Conservation (phyloP, 2,329 filamentous ascomycete genomes). For the Zymoseptoria brevis region DNA sequence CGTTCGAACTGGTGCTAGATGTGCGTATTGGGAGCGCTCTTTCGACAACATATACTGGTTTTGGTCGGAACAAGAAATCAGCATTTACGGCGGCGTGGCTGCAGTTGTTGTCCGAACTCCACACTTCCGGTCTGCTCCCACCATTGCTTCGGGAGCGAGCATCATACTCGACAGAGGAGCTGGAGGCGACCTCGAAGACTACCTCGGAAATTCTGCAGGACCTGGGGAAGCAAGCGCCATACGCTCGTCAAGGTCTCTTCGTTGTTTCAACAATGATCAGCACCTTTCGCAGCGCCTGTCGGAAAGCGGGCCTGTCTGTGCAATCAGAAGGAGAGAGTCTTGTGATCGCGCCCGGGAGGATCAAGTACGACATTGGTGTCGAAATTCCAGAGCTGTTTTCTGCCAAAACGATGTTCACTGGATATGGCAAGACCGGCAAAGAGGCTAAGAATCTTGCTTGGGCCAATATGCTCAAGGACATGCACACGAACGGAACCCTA, state of each 20-base stretch:
- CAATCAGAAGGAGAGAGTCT: background rate
- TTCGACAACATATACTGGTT: background rate
- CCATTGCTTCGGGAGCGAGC: constrained; percentile 1
- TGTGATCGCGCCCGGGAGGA: background rate
- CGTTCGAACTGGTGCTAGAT: background rate
- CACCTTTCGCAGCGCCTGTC: constrained; percentile 4
- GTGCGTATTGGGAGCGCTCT: background rate
- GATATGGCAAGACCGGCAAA: constrained; percentile 9
- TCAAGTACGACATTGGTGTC: background rate
- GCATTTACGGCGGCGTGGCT: background rate
- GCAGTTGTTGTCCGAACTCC: constrained; percentile 2
- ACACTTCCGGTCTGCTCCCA: background rate
- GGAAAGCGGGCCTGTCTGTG: constrained; percentile 6
- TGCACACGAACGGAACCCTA: constrained; percentile 12
- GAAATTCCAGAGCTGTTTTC: background rate
- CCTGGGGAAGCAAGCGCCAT: background rate
- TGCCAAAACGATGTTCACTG: background rate
- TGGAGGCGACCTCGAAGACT: background rate
- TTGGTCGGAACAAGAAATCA: background rate
- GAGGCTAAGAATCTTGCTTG: constrained; percentile 14
- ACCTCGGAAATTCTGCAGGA: background rate
- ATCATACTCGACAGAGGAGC: background rate
- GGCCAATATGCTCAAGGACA: constrained; percentile 9
- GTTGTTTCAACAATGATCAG: background rate
- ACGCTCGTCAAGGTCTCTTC: background rate